Evolutionary conservation across 2,329 filamentous ascomycete genomes (phyloP).

Genomic region (Neobulgaria alba): DNA sequence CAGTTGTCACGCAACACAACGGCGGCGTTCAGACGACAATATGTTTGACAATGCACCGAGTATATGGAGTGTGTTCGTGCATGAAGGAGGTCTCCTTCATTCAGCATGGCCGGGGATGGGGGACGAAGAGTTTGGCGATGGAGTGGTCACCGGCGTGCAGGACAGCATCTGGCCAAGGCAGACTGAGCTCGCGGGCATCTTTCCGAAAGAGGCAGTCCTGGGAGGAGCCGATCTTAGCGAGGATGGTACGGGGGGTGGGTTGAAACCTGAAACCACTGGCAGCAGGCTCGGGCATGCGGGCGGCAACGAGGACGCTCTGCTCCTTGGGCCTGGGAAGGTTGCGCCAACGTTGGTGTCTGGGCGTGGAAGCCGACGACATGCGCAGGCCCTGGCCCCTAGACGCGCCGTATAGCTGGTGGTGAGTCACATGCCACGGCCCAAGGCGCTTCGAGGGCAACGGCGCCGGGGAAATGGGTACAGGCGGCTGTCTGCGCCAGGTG

Average conservation of each 20-base stretch:
- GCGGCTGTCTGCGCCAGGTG: neutral
- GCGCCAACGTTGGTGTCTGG: neutral
- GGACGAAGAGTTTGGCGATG: neutral
- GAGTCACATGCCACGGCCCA: neutral
- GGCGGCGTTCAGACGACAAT: neutral
- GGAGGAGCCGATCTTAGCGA: neutral
- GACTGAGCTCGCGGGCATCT: neutral
- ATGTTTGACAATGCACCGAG: neutral
- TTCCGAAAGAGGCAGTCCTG: neutral
- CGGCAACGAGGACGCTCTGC: neutral
- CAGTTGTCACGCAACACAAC: neutral
- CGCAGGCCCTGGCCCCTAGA: no score
- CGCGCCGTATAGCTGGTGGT: neutral
- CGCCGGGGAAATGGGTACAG: neutral
- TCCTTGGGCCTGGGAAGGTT: neutral
- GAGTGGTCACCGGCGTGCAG: neutral
- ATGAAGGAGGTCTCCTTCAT: no score
- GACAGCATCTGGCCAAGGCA: neutral
- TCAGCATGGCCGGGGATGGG: neutral
- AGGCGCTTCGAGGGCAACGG: neutral
- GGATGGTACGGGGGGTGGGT: neutral
- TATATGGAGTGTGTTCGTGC: neutral
- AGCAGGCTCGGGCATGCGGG: neutral
- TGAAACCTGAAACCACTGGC: neutral
- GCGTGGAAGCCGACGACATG: neutral